Evolutionary conservation across 148 eudicot species (phyloP).

Genomic region (Tetragonia tetragonoides): DNA sequence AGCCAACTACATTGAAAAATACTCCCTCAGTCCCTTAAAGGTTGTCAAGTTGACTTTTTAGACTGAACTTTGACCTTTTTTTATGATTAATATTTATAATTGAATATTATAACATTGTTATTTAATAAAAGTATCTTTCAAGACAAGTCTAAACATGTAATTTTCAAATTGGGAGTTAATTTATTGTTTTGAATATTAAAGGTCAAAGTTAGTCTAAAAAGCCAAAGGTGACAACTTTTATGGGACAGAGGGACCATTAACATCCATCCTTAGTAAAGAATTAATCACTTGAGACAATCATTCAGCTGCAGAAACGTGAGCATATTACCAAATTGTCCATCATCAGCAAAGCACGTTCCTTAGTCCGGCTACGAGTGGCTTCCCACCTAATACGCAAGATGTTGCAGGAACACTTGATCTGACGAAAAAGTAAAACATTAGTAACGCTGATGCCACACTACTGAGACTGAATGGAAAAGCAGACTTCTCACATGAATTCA

Average conservation of each 20-base stretch:
- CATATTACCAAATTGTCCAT: conserved; percentile 80
- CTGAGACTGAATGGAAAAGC: background rate
- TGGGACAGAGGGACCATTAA: background rate
- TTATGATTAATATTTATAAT: too few species aligned
- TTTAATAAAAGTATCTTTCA: too few species aligned
- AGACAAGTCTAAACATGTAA: too few species aligned
- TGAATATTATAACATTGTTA: too few species aligned
- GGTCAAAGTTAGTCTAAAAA: too few species aligned
- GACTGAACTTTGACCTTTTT: too few species aligned
- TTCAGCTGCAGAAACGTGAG: background rate
- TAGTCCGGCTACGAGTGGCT: conserved; percentile 84
- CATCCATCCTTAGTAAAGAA: background rate
- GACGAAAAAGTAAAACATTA: conserved; percentile 16
- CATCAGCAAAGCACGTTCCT: conserved; percentile 89
- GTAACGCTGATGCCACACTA: background rate
- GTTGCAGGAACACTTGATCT: conserved; percentile 69
- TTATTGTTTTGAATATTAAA: too few species aligned
- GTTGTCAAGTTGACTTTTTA: too few species aligned
- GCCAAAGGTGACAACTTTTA: too few species aligned
- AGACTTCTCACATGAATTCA: background rate
- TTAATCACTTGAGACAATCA: background rate
- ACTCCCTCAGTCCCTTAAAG: background rate
- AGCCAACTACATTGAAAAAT: background rate
- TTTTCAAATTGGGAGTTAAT: too few species aligned
- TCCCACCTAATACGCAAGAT: conserved; percentile 91